Evolutionary conservation across 768 basidiomycete genomes (phyloP).

Genomic region (Cystofilobasidium macerans): DNA sequence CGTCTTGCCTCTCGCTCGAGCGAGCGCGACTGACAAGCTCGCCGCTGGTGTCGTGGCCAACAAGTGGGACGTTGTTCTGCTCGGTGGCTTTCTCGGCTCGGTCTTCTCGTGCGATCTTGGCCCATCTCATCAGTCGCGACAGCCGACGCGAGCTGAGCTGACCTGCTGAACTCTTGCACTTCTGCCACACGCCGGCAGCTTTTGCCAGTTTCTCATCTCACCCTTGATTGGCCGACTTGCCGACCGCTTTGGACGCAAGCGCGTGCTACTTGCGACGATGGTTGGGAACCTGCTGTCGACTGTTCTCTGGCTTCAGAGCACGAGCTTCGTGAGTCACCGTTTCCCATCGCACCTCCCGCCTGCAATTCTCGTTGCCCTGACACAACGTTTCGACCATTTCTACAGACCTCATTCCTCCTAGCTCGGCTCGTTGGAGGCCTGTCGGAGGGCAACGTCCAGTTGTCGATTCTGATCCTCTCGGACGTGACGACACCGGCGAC

Average conservation of each 20-base stretch:
- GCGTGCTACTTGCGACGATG: slow-evolving; percentile 74
- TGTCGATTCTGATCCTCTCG: slow-evolving; percentile 87
- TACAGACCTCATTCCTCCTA: slow-evolving; percentile 61
- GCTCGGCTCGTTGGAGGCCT: slow-evolving; percentile 85
- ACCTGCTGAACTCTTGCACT: neutral
- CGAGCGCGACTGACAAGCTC: neutral
- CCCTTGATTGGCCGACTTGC: slow-evolving; percentile 72
- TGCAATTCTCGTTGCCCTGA: neutral
- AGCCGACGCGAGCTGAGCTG: neutral
- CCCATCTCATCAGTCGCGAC: slow-evolving; percentile 27
- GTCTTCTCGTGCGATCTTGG: slow-evolving; percentile 17
- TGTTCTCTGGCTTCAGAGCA: slow-evolving; percentile 66
- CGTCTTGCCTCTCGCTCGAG: slow-evolving; percentile 39
- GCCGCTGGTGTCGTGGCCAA: neutral
- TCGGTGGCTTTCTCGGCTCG: slow-evolving; percentile 46
- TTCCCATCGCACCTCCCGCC: too few species aligned
- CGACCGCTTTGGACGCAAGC: slow-evolving; percentile 81
- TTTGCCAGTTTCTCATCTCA: slow-evolving; percentile 57
- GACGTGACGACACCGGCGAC: slow-evolving; percentile 73
- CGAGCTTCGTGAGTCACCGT: slow-evolving; percentile 54
- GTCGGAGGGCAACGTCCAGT: slow-evolving; percentile 93
- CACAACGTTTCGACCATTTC: neutral
- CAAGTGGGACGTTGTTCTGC: slow-evolving; percentile 81
- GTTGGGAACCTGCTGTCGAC: slow-evolving; percentile 88
- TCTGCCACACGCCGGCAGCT: slow-evolving; percentile 28